Evolutionary conservation across 768 basidiomycete species (phyloP), one percentile per base, ranked within the genome.

Genomic region (Exidia glandulosa): DNA sequence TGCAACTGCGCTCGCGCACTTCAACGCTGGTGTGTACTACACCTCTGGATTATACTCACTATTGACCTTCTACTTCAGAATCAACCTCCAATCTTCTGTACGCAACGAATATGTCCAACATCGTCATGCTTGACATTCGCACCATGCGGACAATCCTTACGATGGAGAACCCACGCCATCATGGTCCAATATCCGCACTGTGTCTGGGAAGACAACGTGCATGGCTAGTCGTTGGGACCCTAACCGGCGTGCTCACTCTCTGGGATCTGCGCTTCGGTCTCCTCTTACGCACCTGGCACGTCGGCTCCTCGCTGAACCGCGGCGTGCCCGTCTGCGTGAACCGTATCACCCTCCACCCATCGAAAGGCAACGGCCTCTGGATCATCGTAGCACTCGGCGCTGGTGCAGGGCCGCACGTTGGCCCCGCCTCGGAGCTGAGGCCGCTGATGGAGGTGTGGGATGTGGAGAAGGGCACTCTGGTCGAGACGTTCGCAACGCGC

Each of bases 231-330:
- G 85, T 89, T 19, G 95, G 91, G 2, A 96, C 95, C 1, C 83
- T 87, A 2, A 82, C 81, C 1, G 96, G 95, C 4, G 82, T 87
- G 14, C 74, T 98, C 13, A 85, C 89, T 0, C 77, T 99, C 2
- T 99, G 94, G 94, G 96, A 99, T 73, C 83, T 92, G 47, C 87
- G 95, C 10, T 99, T 98, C 65, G 94, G 94, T 1, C 75, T 97
- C 23, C 75, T 88, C 3, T 77, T 98, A 63, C 89, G 88, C 70
- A 90, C 85, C 61, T 97, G 95, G 94, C 83, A 84, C 66, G 84
- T 84, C 6, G 84, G 84, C 10, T 56, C 62, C 19, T 66, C 71
- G 19, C 47, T n/a, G 27, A 48, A 66, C 55, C 64, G 65, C 34
- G 57, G 63, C 13, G 31, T 59, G 25, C 29, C 57, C 16, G 56